A percentile compares a stretch with the other conserved stretches of the same genome.
Conservation (phyloP, 352 stramenopile species). For the Phytophthora multivora region DNA sequence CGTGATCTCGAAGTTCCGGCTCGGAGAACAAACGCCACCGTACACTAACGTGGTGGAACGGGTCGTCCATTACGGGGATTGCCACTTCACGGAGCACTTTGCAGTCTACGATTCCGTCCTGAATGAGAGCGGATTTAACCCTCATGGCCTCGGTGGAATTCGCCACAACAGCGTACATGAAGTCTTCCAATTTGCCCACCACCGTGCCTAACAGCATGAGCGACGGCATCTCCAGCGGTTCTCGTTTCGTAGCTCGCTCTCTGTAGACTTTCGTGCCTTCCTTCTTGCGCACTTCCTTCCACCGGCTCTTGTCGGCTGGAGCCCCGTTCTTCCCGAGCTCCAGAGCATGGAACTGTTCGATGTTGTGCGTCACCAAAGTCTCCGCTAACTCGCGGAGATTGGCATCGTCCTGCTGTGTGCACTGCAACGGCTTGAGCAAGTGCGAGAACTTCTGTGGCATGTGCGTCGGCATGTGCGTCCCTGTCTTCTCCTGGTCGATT, state of each 20-base stretch:
- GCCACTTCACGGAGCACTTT: slow-evolving; percentile 28
- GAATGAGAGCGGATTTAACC: slow-evolving; percentile 37
- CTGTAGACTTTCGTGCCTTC: slow-evolving; percentile 29
- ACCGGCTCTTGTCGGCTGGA: slow-evolving; percentile 16
- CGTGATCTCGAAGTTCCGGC: slow-evolving; percentile 40
- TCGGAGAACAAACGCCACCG: slow-evolving; percentile 35
- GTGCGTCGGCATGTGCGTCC: slow-evolving; percentile 2
- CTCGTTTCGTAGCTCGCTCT: slow-evolving; percentile 17
- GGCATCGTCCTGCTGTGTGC: slow-evolving; percentile 16
- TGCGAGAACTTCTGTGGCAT: slow-evolving; percentile 15
- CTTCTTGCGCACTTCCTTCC: slow-evolving; percentile 24
- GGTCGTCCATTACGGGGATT: slow-evolving; percentile 20
- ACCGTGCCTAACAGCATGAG: slow-evolving; percentile 25
- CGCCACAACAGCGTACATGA: slow-evolving; percentile 50
- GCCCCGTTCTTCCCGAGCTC: slow-evolving; percentile 15
- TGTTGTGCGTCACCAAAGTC: slow-evolving; percentile 36
- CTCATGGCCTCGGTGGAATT: slow-evolving; percentile 35
- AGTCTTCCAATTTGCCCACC: slow-evolving; percentile 42
- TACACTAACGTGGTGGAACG: slow-evolving; percentile 41
- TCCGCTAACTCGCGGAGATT: slow-evolving; percentile 25
- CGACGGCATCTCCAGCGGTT: slow-evolving; percentile 23
- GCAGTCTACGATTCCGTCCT: slow-evolving; percentile 40
- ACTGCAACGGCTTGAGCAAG: slow-evolving; percentile 16
- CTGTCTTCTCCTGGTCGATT: slow-evolving; percentile 2
- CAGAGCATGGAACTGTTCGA: slow-evolving; percentile 30